Evolutionary conservation across 306 rosid species (phyloP), one percentile per base, ranked within the genome.

Genomic region (Canavalia ensiformis): DNA sequence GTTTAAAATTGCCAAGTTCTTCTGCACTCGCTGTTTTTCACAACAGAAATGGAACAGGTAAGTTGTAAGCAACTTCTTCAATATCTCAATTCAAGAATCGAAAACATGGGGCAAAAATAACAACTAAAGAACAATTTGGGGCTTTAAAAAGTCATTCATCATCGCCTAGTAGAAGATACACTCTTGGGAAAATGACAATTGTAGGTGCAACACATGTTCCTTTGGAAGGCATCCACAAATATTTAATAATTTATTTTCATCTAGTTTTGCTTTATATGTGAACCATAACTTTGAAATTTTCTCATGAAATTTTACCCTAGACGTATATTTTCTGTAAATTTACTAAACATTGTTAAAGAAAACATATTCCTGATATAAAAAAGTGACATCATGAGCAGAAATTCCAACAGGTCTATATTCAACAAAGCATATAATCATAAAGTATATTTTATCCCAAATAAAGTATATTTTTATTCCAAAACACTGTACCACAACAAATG

Each of bases 21-120:
- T 95, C 90, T 89, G 96, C 71, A 95, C 99, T 71, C 99, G 84
- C 97, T 95, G 98, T 90, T 87, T 18, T 83, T 75, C 8, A 77
- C 75, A 72, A 64, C n/a, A 88, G 25, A 49, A 54, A 76, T 52
- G 35, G 8, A 74, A 50, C 76, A 30, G 76, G 57, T 75, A 73
- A 68, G 76, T 8, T 58, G 76, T 13, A 68, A 55, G 72, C 79
- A 55, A 54, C 62, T 62, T 60, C 28, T 46, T 72, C 74, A 55
- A n/a, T 47, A 72, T 51, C 37, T 10, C 78, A 49, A 29, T 64
- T 75, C 52, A 74, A 54, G 28, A 70, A 25, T 55, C 57, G 25
- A 18, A 79, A 65, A 31, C 25, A 56, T 45, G 11, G 33, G 30
- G n/a, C 1, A 25, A 9, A 70, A 1, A 6, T 6, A 30, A 35